A percentile compares a stretch with the other conserved stretches of the same genome.
phyloP scores from a whole-genome alignment of 805 yeast species.

The Suhomyces sp. region DNA sequence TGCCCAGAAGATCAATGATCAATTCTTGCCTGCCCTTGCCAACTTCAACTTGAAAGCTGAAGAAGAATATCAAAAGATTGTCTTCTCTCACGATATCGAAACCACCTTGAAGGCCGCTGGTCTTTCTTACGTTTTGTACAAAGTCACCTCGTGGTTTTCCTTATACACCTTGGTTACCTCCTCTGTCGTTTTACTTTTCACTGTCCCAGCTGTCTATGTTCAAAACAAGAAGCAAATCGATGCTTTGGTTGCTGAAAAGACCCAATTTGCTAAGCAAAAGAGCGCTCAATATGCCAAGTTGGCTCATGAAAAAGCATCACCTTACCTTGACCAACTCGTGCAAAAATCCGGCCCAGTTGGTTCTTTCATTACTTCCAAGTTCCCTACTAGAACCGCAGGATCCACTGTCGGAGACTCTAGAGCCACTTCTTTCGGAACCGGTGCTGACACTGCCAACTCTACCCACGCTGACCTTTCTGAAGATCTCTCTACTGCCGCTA shows the following conservation, averaged over 20 bases:
- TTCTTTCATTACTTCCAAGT: constrained; percentile 51
- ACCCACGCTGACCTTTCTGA: constrained; percentile 14
- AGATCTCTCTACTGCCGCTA: constrained; percentile 21
- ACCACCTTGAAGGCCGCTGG: constrained; percentile 72
- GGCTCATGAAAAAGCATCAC: constrained; percentile 47
- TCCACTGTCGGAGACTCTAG: constrained; percentile 51
- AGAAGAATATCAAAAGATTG: constrained; percentile 49
- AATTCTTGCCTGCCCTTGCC: constrained; percentile 42
- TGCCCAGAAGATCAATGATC: constrained; percentile 35
- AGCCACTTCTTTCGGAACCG: constrained; percentile 14
- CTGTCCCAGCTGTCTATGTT: constrained; percentile 72
- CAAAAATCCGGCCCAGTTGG: constrained; percentile 68
- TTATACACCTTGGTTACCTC: constrained; percentile 63
- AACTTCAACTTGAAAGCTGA: constrained; percentile 51
- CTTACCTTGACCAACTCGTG: constrained; percentile 55
- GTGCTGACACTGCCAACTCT: constrained; percentile 32
- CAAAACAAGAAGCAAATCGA: constrained; percentile 77
- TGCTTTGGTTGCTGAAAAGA: constrained; percentile 47
- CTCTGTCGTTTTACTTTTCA: constrained; percentile 60
- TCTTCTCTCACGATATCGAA: constrained; percentile 69
- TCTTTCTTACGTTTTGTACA: constrained; percentile 59
- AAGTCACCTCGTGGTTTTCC: constrained; percentile 72
- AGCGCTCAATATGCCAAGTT: constrained; percentile 38
- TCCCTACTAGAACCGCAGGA: constrained; percentile 69
- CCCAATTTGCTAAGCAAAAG: constrained; percentile 49